Conservation (phyloP, 139 green algal species). For the Closterium sp. region DNA sequence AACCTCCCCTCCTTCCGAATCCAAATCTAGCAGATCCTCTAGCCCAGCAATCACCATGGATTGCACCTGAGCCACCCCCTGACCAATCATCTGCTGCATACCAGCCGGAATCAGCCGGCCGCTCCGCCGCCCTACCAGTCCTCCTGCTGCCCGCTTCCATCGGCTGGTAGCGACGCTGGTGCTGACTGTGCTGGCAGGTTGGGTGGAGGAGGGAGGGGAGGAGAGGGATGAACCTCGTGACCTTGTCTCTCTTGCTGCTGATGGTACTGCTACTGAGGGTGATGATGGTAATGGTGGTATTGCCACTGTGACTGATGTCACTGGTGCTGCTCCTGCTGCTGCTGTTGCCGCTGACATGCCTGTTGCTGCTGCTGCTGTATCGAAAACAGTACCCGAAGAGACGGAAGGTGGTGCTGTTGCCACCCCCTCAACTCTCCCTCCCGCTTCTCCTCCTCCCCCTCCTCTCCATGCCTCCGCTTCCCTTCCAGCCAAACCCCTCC, state of each 20-base stretch:
- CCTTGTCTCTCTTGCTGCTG: neutral
- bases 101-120: neutral
- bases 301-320: neutral
- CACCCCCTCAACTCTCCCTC: neutral
- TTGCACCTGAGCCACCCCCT: conserved; percentile 26
- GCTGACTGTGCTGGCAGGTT: neutral
- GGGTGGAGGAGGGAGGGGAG: neutral
- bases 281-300: neutral
- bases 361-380: neutral
- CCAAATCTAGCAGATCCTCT: conserved; percentile 24
- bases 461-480: neutral
- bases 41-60: conserved; percentile 19
- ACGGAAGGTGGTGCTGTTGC: neutral
- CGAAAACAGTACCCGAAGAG: neutral
- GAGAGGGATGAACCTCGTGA: neutral
- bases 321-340: neutral
- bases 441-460: neutral
- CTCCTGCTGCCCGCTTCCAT: conserved; percentile 1
- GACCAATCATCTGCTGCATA: conserved; percentile 1
- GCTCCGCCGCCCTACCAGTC: neutral
- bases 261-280: neutral
- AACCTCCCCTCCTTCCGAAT: neutral
- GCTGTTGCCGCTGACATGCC: neutral
- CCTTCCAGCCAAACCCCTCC: neutral
- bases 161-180: neutral